Percentiles rank a stretch among this genome's conserved stretches.
phyloP scores from a whole-genome alignment of 768 basidiomycete species.

The Tulasnella sp. region DNA sequence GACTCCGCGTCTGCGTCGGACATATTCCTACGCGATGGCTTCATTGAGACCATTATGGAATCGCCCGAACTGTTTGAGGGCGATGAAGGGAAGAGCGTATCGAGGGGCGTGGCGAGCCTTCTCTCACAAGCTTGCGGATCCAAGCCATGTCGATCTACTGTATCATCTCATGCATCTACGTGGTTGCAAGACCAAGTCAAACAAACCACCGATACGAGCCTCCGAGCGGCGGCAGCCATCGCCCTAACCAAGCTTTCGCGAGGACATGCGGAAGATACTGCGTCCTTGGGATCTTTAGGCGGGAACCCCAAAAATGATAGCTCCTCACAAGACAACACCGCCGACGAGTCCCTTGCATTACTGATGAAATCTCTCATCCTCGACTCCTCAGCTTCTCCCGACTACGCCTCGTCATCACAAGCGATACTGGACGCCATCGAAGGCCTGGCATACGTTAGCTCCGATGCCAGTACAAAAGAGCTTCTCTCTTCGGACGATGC shows the following conservation, averaged over 20 bases:
- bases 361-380: slow-evolving; percentile 48
- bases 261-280: slow-evolving; percentile 34
- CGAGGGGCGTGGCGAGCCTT: slow-evolving; percentile 55
- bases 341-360: slow-evolving; percentile 36
- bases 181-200: slow-evolving; percentile 57
- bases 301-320: neutral
- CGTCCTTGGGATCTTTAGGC: slow-evolving; percentile 24
- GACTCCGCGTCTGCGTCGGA: slow-evolving; percentile 53
- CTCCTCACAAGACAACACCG: neutral
- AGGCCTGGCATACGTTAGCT: slow-evolving; percentile 71
- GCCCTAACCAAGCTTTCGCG: slow-evolving; percentile 68
- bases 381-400: slow-evolving; percentile 11
- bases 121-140: slow-evolving; percentile 66
- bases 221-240: slow-evolving; percentile 54
- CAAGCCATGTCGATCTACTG: slow-evolving; percentile 50
- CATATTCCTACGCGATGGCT: slow-evolving; percentile 52
- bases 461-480: slow-evolving; percentile 27
- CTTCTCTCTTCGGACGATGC: slow-evolving; percentile 38
- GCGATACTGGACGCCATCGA: slow-evolving; percentile 59
- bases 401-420: slow-evolving; percentile 18
- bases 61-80: slow-evolving; percentile 48
- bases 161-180: slow-evolving; percentile 41
- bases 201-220: slow-evolving; percentile 31
- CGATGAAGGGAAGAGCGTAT: slow-evolving; percentile 34
- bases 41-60: slow-evolving; percentile 54